Evolutionary conservation across 1,284 basidiomycete genomes (phyloP).

Genomic region (Inonotus hispidus): DNA sequence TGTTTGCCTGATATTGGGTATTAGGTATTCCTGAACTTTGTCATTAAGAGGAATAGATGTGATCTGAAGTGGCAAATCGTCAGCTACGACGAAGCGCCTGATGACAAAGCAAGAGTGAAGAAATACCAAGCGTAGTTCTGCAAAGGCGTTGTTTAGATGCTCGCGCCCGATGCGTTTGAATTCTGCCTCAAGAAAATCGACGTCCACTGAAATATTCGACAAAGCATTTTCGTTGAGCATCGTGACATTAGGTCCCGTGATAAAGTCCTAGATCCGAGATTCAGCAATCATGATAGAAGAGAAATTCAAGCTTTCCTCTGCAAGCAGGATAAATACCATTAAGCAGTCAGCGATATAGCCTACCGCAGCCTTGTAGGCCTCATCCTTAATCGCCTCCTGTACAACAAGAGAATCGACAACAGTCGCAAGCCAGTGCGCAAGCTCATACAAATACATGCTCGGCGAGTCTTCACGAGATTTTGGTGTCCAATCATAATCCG

Average conservation of each 20-base stretch:
- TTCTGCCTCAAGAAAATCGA: slow-evolving; percentile 81
- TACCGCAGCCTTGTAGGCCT: slow-evolving; percentile 83
- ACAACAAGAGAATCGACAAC: slow-evolving; percentile 92
- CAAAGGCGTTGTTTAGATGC: slow-evolving; percentile 71
- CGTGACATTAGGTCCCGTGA: slow-evolving; percentile 71
- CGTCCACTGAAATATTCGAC: slow-evolving; percentile 76
- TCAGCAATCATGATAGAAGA: slow-evolving; percentile 8
- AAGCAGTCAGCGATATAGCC: slow-evolving; percentile 82
- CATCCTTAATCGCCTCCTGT: slow-evolving; percentile 79
- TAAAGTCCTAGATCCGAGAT: slow-evolving; percentile 57
- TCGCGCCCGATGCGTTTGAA: slow-evolving; percentile 67
- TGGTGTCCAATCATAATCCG: slow-evolving; percentile 93
- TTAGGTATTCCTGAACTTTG: slow-evolving; percentile 74
- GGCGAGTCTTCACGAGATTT: slow-evolving; percentile 60
- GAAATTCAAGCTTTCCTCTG: background rate
- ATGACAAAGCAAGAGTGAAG: background rate
- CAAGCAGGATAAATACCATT: slow-evolving; percentile 57
- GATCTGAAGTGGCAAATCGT: slow-evolving; percentile 44
- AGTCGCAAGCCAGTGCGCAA: slow-evolving; percentile 94
- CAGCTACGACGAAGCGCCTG: background rate
- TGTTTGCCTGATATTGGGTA: slow-evolving; percentile 65
- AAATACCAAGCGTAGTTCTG: slow-evolving; percentile 75
- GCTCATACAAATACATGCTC: slow-evolving; percentile 91
- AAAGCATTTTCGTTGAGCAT: slow-evolving; percentile 87
- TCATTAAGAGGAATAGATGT: slow-evolving; percentile 71